These are phyloP conservation scores for Remersonia thermophila DNA, from an alignment of 2,329 filamentous ascomycete genomes.

Conservation along the genomic window DNA sequence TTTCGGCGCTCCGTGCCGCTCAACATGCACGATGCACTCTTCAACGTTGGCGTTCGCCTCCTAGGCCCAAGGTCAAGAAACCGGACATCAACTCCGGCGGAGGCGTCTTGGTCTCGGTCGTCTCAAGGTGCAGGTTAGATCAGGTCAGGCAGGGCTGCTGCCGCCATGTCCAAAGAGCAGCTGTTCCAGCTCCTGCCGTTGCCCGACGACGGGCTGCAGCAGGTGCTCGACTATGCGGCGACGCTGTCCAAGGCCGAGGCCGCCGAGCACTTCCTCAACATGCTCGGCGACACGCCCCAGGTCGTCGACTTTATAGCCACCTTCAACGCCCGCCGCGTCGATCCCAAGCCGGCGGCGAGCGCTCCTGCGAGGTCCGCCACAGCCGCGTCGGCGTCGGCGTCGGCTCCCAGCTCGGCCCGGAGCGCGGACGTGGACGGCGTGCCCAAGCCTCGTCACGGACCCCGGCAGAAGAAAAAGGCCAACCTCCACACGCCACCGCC, in stretches of 20 bases:
- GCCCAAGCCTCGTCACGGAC: constrained; percentile 31
- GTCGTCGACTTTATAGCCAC: constrained; percentile 65
- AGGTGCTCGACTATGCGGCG: constrained; percentile 71
- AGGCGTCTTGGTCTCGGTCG: no score
- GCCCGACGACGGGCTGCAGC: constrained; percentile 70
- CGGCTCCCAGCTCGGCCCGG: constrained; percentile 13
- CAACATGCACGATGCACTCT: no score
- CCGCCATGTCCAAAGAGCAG: constrained; percentile 47
- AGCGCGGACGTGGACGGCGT: constrained; percentile 27
- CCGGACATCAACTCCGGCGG: no score
- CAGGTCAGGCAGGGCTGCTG: constrained; percentile 15
- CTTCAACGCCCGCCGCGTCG: constrained; percentile 57
- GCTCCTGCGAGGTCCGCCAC: constrained; percentile 3
- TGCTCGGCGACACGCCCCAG: constrained; percentile 76
- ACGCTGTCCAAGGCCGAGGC: constrained; percentile 66
- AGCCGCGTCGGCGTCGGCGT: no score
- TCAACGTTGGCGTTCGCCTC: no score
- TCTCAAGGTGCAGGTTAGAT: no score
- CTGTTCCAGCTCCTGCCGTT: constrained; percentile 71
- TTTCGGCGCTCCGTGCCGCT: no score
- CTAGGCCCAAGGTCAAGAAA: no score
- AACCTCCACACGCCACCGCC: constrained; percentile 51
- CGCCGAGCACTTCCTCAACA: constrained; percentile 72
- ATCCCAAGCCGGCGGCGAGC: constrained; percentile 22
- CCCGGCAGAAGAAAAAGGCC: constrained; percentile 45